These are phyloP conservation scores for Paraconiothyrium sp. DNA, from an alignment of 2,329 filamentous ascomycete genomes.

Conservation along the genomic window DNA sequence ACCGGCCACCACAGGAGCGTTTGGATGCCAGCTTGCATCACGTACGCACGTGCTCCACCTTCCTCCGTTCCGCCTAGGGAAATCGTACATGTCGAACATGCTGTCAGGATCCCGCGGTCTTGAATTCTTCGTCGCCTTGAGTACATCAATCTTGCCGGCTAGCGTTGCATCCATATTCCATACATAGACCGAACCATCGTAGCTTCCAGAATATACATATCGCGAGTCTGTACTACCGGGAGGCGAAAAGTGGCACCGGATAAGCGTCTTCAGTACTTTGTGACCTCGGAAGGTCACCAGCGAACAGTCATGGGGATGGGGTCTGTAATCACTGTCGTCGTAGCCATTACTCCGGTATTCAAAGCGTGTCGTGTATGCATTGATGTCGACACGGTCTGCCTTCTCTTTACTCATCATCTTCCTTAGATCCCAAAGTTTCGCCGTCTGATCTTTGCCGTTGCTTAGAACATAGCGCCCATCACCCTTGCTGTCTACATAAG, in stretches of 20 bases:
- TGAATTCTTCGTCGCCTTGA: constrained; percentile 71
- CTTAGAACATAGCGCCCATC: constrained; percentile 89
- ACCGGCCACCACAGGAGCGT: constrained; percentile 79
- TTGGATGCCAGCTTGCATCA: constrained; percentile 92
- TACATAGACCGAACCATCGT: constrained; percentile 88
- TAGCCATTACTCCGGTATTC: constrained; percentile 79
- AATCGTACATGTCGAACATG: constrained; percentile 65
- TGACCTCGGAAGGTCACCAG: constrained; percentile 94
- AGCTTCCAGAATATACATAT: constrained; percentile 92
- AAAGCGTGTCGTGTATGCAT: constrained; percentile 69
- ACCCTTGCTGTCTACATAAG: constrained; percentile 81
- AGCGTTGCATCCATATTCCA: constrained; percentile 93
- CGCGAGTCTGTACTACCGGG: constrained; percentile 84
- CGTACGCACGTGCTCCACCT: constrained; percentile 82
- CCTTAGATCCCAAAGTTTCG: constrained; percentile 95
- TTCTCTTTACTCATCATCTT: constrained; percentile 82
- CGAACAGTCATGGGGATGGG: constrained; percentile 86
- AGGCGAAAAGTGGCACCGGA: constrained; percentile 94
- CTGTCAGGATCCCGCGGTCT: constrained; percentile 64
- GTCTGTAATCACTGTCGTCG: constrained; percentile 71
- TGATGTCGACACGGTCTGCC: constrained; percentile 66
- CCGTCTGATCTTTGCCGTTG: constrained; percentile 95
- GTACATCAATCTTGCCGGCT: constrained; percentile 81
- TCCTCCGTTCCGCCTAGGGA: constrained; percentile 63
- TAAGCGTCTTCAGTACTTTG: constrained; percentile 85